Evolutionary conservation across 352 stramenopile species (phyloP), one percentile per base, ranked within the genome.

Genomic region (Globisporangium cystogenes): DNA sequence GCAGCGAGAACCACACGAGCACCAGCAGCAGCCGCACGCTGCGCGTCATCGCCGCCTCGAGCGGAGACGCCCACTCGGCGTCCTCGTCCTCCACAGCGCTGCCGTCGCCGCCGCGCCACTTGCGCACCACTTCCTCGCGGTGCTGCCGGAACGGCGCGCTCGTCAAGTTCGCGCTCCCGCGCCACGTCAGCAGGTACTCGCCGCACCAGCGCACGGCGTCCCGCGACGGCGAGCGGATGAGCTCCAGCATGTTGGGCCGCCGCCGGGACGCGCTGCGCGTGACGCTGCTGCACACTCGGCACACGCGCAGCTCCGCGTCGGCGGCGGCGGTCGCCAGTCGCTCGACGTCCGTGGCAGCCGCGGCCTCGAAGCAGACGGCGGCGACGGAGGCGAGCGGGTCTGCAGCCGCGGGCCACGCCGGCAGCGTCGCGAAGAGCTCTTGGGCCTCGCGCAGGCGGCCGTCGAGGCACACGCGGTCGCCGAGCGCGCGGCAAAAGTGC

Each of bases 121-220:
- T 26, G 40, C 54, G 41, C 37, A 70, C 33, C 36, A 66, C 59
- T 40, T 70, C 62, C 15, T 51, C n/a, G 24, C 44, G 50, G 42
- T 66, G 58, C 41, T 70, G 62, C 53, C 58, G 39, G 58, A 57
- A 70, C n/a, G 58, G 57, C 16, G 44, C 57, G 4, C 53, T 42
- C 3, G 31, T 41, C 33, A 48, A 6, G 27, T 70, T 33, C 31
- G 36, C 49, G 20, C 42, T 24, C 0, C 41, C 49, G 6, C 21
- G 26, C 33, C 54, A 26, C 3, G 53, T 57, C 5, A 44, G 23
- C n/a, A 70, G 21, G 47, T 61, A 70, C 46, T 51, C 44, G 20
- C 63, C 63, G 35, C 63, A 70, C 63, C 63, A 67, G 16, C 48
- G 41, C n/a, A 61, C 20, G 7, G 43, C 53, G 11, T 33, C 51